A percentile compares a stretch with the other conserved stretches of the same genome.
Conservation (phyloP, 352 stramenopile species). For the Phytophthora foliorum region DNA sequence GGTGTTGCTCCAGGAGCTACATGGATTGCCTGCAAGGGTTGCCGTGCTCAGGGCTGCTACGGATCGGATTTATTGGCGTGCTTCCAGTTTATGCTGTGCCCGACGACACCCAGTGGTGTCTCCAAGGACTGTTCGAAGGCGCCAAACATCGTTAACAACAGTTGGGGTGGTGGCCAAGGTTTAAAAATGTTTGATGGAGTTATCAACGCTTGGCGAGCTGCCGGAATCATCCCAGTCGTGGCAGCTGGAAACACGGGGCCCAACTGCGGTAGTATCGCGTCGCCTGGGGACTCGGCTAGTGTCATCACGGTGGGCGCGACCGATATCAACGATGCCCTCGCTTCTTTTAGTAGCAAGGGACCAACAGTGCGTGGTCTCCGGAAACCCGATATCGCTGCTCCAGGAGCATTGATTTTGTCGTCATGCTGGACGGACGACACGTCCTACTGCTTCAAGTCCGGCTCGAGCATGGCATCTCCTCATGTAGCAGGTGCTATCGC, state of each 20-base stretch:
- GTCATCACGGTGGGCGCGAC: constrained; percentile 72
- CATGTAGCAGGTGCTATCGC: constrained; percentile 69
- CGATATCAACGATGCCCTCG: constrained; percentile 55
- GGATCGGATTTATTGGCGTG: constrained; percentile 59
- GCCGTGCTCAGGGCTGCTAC: constrained; percentile 48
- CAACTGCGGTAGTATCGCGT: constrained; percentile 58
- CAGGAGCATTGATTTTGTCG: constrained; percentile 56
- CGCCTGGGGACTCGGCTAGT: constrained; percentile 61
- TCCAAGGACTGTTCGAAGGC: constrained; percentile 61
- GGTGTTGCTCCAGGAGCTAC: constrained; percentile 60
- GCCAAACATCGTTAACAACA: constrained; percentile 74
- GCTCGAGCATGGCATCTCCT: constrained; percentile 73
- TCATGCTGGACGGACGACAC: constrained; percentile 57
- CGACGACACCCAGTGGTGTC: constrained; percentile 50
- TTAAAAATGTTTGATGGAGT: constrained; percentile 53
- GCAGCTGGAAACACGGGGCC: constrained; percentile 65
- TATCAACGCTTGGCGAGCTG: constrained; percentile 53
- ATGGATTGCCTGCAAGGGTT: constrained; percentile 73
- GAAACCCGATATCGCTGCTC: constrained; percentile 68
- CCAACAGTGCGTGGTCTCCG: constrained; percentile 48
- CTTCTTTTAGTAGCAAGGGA: constrained; percentile 64
- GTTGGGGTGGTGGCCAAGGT: constrained; percentile 66
- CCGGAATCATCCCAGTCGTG: constrained; percentile 69
- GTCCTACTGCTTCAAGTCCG: constrained; percentile 66
- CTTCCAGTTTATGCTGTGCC: constrained; percentile 79